Percentiles rank a stretch among this genome's conserved stretches.
Conservation (phyloP, 352 stramenopile species). For the Globisporangium carolinianum region DNA sequence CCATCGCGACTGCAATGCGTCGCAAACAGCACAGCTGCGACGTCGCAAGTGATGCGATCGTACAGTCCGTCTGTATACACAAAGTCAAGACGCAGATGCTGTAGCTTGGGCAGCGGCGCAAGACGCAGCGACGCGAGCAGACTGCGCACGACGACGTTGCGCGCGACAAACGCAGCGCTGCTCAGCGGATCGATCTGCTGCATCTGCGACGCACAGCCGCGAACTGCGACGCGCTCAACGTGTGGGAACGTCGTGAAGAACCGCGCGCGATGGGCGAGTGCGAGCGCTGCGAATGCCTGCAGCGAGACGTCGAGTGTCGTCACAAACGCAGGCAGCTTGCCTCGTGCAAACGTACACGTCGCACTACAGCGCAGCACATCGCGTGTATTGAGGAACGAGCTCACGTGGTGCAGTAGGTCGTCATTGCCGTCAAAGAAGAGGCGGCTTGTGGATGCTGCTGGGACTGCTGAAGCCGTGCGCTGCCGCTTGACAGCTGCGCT, state of each 20-base stretch:
- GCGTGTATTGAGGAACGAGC: constrained; percentile 27
- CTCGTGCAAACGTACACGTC: constrained; percentile 22
- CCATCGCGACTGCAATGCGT: background rate
- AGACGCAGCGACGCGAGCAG: constrained; percentile 23
- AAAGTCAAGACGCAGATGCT: constrained; percentile 25
- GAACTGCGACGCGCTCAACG: constrained; percentile 28
- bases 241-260: constrained; percentile 40
- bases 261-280: constrained; percentile 5
- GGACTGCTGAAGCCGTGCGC: background rate
- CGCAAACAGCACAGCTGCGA: constrained; percentile 24
- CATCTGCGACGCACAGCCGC: constrained; percentile 17
- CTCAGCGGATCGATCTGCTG: constrained; percentile 47
- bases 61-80: constrained; percentile 45
- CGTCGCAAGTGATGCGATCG: constrained; percentile 36
- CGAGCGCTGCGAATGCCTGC: constrained; percentile 16
- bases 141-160: constrained; percentile 33
- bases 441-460: constrained; percentile 7
- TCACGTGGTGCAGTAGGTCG: constrained; percentile 36
- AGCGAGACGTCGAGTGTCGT: constrained; percentile 26
- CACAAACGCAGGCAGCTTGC: constrained; percentile 29
- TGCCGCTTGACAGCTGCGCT: background rate
- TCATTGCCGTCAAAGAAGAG: constrained; percentile 44
- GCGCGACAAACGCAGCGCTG: constrained; percentile 20
- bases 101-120: constrained; percentile 21
- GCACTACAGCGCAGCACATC: constrained; percentile 28